phyloP scores from a whole-genome alignment of 2,329 filamentous ascomycete genomes.

The Aureobasidium sp. region DNA sequence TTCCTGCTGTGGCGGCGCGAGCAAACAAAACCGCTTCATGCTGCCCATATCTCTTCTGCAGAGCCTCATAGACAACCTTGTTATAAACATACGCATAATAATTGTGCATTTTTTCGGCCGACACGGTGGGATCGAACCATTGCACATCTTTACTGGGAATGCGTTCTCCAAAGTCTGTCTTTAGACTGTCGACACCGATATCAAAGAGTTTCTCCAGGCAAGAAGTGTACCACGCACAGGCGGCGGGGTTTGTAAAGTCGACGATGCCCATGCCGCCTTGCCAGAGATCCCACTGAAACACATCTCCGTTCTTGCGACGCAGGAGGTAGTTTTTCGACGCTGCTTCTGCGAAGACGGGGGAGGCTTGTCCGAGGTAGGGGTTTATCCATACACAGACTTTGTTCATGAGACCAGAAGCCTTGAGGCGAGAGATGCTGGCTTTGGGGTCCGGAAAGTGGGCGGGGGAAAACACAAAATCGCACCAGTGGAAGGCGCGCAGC shows the following conservation, averaged over 20 bases:
- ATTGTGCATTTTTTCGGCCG: slow-evolving; percentile 66
- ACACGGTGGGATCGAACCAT: slow-evolving; percentile 55
- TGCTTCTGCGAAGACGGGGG: slow-evolving; percentile 58
- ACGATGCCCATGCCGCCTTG: slow-evolving; percentile 69
- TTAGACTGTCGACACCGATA: slow-evolving; percentile 63
- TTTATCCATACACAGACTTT: slow-evolving; percentile 74
- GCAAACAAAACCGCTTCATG: slow-evolving; percentile 60
- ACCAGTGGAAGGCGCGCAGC: slow-evolving; percentile 70
- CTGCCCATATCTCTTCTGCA: slow-evolving; percentile 47
- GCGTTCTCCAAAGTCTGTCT: slow-evolving; percentile 70
- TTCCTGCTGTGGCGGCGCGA: slow-evolving; percentile 59
- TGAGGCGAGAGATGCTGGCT: slow-evolving; percentile 57
- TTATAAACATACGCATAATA: slow-evolving; percentile 71
- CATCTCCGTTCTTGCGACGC: slow-evolving; percentile 58
- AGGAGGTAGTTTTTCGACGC: slow-evolving; percentile 62
- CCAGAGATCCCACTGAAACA: slow-evolving; percentile 74
- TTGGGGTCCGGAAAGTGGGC: slow-evolving; percentile 63
- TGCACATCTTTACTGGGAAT: slow-evolving; percentile 59
- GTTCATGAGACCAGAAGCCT: slow-evolving; percentile 49
- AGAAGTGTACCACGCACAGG: slow-evolving; percentile 56
- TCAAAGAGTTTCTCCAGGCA: slow-evolving; percentile 60
- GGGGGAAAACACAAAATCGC: slow-evolving; percentile 64
- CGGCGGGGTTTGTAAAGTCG: slow-evolving; percentile 67
- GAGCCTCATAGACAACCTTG: slow-evolving; percentile 59
- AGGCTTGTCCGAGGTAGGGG: slow-evolving; percentile 65